Evolutionary conservation across 2,329 filamentous ascomycete species (phyloP), one percentile per base, ranked within the genome.

Genomic region (Bipolaris victoriae): DNA sequence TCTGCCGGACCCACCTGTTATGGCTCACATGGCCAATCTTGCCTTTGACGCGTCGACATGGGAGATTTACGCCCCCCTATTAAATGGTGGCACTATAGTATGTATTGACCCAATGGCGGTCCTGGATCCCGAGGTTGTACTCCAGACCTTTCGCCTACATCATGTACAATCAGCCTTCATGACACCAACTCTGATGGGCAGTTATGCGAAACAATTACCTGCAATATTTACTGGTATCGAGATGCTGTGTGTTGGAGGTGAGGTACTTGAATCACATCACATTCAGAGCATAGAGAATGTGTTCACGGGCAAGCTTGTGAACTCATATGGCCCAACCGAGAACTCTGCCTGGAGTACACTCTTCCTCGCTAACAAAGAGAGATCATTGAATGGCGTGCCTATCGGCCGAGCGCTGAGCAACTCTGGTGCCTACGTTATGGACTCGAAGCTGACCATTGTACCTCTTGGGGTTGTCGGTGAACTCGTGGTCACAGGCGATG

Each of bases 1-100:
- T n/a, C 55, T 64, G 13, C 43, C 44, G 11, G 60, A 70, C 2
- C 29, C 46, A 7, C 49, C 58, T 7, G 60, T 72, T 60, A 3
- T 68, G 78, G 3, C 85, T 82, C 65, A 82, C 82, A 11, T 60
- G 46, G 44, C 46, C 7, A 49, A 43, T 29, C 35, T 22, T 16
- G 45, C 39, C 1, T 55, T 49, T 24, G 52, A 55, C 22, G 51
- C 2, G 82, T 85, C 46, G 84, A 87, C 59, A 79, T 83, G 13
- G 80, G 81, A 40, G 71, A 87, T 22, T 67, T 80, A 87, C 55
- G 81, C 82, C 0, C 81, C 83, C 0, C 74, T 88, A 2, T 77
- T 83, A 7, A 75, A 81, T 13, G 87, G 87, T 1, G 81, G 78
- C 1, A 80, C 79, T 0, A 83, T 88, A 29, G 77, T 78, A 5